Conservation (phyloP, 2,329 filamentous ascomycete species). For the Pseudogymnoascus sp. region DNA sequence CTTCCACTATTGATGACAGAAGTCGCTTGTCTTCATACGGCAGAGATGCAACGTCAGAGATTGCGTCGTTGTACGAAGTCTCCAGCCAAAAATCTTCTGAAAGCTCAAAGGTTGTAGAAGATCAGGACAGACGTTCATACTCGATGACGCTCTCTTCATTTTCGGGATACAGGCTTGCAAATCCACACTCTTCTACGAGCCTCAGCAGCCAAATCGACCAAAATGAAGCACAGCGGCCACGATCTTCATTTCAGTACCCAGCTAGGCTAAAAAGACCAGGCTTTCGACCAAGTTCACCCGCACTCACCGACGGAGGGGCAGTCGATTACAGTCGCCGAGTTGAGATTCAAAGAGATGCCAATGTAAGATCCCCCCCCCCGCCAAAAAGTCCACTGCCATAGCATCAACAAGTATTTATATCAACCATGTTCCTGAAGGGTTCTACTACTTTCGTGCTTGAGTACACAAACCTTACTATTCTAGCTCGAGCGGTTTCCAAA, state of each 20-base stretch:
- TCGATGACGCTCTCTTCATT: slow-evolving; percentile 45
- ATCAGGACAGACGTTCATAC: slow-evolving; percentile 41
- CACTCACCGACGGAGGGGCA: slow-evolving; percentile 26
- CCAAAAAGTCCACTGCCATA: not conserved
- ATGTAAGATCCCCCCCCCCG: not conserved
- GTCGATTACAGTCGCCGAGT: slow-evolving; percentile 27
- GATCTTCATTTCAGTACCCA: slow-evolving; percentile 52
- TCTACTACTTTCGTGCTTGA: not conserved
- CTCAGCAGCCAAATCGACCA: slow-evolving; percentile 40
- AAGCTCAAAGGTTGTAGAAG: slow-evolving; percentile 37
- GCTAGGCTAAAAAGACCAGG: slow-evolving; percentile 48
- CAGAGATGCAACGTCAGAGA: slow-evolving; percentile 44
- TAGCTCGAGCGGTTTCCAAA: not conserved
- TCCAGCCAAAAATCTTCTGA: slow-evolving; percentile 39
- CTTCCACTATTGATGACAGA: slow-evolving; percentile 34
- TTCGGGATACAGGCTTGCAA: slow-evolving; percentile 36
- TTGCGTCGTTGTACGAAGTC: slow-evolving; percentile 47
- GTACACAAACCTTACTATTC: not conserved
- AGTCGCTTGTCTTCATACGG: slow-evolving; percentile 38
- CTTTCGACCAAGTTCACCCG: slow-evolving; percentile 28
- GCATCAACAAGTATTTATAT: not conserved
- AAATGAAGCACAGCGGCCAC: slow-evolving; percentile 40
- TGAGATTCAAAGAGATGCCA: slow-evolving; percentile 24
- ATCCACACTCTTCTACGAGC: slow-evolving; percentile 40
- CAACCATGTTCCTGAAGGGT: not conserved